Evolutionary conservation across 306 rosid genomes (phyloP).

Genomic region (Rosa multiflora): DNA sequence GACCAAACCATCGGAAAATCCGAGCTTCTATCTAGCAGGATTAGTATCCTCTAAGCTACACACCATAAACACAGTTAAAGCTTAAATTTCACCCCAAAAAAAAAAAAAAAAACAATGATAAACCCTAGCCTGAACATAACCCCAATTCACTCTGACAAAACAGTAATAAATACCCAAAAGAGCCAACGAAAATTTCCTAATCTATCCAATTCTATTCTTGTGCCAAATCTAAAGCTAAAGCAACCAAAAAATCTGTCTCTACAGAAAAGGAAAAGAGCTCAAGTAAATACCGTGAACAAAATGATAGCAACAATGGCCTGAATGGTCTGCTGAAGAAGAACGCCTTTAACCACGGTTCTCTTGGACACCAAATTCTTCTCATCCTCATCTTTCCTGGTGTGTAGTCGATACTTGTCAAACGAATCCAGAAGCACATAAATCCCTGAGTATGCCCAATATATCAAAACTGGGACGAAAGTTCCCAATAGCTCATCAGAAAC

Average conservation of each 20-base stretch:
- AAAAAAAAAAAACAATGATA: too few species aligned
- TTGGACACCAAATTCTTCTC: slow-evolving; percentile 94
- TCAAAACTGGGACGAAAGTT: slow-evolving; percentile 75
- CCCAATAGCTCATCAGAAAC: slow-evolving; percentile 87
- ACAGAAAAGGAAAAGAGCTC: background rate
- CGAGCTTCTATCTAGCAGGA: background rate
- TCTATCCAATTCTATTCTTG: background rate
- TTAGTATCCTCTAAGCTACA: background rate
- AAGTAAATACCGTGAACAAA: slow-evolving; percentile 62
- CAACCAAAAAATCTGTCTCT: background rate
- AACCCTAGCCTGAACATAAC: background rate
- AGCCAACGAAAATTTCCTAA: background rate
- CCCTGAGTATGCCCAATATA: slow-evolving; percentile 88
- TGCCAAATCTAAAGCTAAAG: background rate
- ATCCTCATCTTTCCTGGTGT: slow-evolving; percentile 73
- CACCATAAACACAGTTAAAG: background rate
- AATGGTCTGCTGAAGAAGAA: slow-evolving; percentile 76
- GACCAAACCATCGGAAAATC: background rate
- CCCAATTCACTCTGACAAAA: background rate
- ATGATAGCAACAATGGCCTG: slow-evolving; percentile 83
- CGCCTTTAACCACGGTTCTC: slow-evolving; percentile 73
- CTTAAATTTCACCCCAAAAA: too few species aligned
- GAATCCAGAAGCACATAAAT: slow-evolving; percentile 65
- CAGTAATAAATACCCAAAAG: background rate
- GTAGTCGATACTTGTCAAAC: slow-evolving; percentile 70